Evolutionary conservation across 495 filamentous ascomycete species (phyloP).

Genomic region (Lasiosphaeria hispida): DNA sequence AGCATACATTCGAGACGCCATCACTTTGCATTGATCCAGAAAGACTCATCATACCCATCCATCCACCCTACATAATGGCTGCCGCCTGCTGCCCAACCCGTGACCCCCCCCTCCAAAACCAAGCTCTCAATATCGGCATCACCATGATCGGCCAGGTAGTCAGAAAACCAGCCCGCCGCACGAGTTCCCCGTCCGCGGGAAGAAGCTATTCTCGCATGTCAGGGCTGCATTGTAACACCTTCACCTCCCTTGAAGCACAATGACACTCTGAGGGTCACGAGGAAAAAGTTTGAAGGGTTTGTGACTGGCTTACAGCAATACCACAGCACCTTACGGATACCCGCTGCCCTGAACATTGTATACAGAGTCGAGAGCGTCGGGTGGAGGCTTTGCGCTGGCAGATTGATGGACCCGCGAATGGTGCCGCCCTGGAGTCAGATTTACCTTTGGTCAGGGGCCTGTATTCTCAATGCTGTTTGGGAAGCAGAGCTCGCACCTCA

Average conservation of each 20-base stretch:
- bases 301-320: constrained; percentile 57
- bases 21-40: constrained; percentile 36
- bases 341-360: constrained; percentile 48
- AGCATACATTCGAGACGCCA: too few species aligned
- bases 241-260: background rate
- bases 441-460: too few species aligned
- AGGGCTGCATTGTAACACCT: too few species aligned
- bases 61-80: constrained; percentile 54
- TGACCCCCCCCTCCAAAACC: constrained; percentile 59
- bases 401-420: constrained; percentile 65
- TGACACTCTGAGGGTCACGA: background rate
- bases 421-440: constrained; percentile 57
- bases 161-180: constrained; percentile 64
- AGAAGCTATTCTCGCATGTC: constrained; percentile 47
- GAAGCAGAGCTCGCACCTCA: background rate
- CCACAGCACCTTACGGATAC: constrained; percentile 56
- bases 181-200: constrained; percentile 61
- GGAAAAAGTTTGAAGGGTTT: too few species aligned
- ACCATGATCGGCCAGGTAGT: constrained; percentile 50
- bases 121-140: constrained; percentile 53
- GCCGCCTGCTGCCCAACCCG: constrained; percentile 61
- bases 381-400: constrained; percentile 66
- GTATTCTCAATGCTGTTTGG: background rate
- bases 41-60: constrained; percentile 55
- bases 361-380: constrained; percentile 58